Evolutionary conservation across 371 early-diverging fungal genomes (phyloP).

Genomic region (Mucor saturninus): DNA sequence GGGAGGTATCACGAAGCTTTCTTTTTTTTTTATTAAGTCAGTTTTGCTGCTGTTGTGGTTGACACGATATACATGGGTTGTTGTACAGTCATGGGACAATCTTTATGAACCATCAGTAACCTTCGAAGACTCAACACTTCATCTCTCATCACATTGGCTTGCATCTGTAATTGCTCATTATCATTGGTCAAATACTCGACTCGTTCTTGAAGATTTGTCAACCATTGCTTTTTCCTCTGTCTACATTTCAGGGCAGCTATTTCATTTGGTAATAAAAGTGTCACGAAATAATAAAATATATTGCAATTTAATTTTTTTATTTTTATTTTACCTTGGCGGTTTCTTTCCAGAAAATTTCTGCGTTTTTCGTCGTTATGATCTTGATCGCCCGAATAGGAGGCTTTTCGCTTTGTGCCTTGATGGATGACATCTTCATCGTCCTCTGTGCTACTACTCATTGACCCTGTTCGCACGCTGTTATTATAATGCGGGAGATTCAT

Average conservation of each 20-base stretch:
- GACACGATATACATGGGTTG: not conserved
- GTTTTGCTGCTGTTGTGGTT: not conserved
- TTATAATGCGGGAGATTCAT: not conserved
- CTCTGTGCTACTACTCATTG: not conserved
- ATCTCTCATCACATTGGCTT: constrained; percentile 70
- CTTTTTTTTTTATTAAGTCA: not conserved
- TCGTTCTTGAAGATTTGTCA: constrained; percentile 74
- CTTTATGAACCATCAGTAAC: constrained; percentile 54
- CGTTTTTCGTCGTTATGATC: constrained; percentile 64
- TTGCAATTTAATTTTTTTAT: not conserved
- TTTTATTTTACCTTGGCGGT: constrained; percentile 70
- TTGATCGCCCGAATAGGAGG: constrained; percentile 2
- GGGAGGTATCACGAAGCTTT: not conserved
- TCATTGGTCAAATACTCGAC: constrained; percentile 73
- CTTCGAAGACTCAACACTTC: constrained; percentile 64
- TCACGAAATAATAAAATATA: not conserved
- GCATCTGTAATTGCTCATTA: constrained; percentile 72
- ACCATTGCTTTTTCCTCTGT: constrained; percentile 88
- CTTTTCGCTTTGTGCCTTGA: not conserved
- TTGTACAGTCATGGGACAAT: constrained; percentile 43
- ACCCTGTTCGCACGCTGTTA: not conserved
- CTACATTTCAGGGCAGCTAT: constrained; percentile 89
- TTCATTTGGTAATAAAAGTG: not conserved
- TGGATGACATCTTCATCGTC: not conserved
- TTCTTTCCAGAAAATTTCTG: constrained; percentile 82